phyloP scores from a whole-genome alignment of 345 rosid species.

The Chamaenerion angustifolium region DNA sequence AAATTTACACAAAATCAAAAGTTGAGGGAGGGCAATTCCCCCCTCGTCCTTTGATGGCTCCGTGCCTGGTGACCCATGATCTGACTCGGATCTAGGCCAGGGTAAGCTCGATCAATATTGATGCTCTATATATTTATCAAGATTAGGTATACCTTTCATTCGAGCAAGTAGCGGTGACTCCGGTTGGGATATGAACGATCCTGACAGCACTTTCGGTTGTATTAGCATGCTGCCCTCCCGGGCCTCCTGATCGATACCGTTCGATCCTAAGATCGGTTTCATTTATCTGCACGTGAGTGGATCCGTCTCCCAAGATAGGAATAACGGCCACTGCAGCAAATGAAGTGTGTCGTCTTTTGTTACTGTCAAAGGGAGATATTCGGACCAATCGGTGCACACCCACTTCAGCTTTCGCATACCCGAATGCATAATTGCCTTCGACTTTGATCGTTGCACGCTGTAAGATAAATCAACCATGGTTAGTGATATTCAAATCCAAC shows the following conservation, averaged over 20 bases:
- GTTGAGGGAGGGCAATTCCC: no score
- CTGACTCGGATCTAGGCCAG: no score
- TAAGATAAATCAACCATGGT: constrained; percentile 2
- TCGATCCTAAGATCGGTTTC: constrained; percentile 86
- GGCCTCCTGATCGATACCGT: constrained; percentile 81
- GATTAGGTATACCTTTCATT: constrained; percentile 55
- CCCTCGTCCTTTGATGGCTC: no score
- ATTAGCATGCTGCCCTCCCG: constrained; percentile 88
- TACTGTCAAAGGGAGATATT: constrained; percentile 85
- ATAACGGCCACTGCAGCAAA: constrained; percentile 99
- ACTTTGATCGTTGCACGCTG: constrained; percentile 95
- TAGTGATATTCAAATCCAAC: not conserved
- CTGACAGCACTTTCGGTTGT: constrained; percentile 96
- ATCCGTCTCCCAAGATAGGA: constrained; percentile 72
- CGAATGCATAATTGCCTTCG: constrained; percentile 87
- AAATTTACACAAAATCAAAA: no score
- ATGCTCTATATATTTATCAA: no score
- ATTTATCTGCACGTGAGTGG: constrained; percentile 63
- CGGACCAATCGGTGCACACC: constrained; percentile 97
- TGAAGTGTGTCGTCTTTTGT: constrained; percentile 83
- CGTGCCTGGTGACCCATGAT: no score
- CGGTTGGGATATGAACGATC: constrained; percentile 85
- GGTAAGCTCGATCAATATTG: no score
- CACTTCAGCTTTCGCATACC: constrained; percentile 93
- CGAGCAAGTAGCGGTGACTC: constrained; percentile 76